phyloP scores from a whole-genome alignment of 495 filamentous ascomycete genomes.

The Annulohypoxylon nitens region DNA sequence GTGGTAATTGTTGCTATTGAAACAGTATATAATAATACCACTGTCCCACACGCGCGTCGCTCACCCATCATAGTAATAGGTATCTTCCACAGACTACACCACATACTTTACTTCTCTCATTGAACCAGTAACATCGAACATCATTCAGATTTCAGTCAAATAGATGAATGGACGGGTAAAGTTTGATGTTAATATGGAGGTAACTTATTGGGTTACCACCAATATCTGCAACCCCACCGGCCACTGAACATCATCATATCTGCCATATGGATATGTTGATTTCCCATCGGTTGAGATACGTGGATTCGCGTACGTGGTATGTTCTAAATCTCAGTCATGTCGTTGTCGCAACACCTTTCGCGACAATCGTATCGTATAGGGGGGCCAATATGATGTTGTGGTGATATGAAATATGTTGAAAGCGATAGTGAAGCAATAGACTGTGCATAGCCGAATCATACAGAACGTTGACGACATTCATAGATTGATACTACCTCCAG shows the following conservation, averaged over 20 bases:
- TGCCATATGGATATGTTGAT: background rate
- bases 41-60: background rate
- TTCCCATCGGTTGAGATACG: background rate
- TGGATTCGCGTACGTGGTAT: background rate
- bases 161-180: background rate
- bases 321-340: background rate
- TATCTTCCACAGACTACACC: background rate
- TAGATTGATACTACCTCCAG: background rate
- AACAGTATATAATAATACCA: background rate
- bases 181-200: background rate
- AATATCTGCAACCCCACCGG: background rate
- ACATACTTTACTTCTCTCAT: background rate
- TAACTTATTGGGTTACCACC: background rate
- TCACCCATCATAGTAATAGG: background rate
- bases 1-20: conserved; percentile 9
- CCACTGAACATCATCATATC: background rate
- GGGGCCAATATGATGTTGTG: background rate
- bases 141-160: background rate
- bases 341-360: background rate
- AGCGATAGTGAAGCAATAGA: background rate
- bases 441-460: background rate
- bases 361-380: background rate
- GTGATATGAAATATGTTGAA: background rate
- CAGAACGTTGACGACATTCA: background rate
- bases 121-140: background rate